Evolutionary conservation across 2,329 filamentous ascomycete genomes (phyloP).

Genomic region (Beauveria brongniartii): DNA sequence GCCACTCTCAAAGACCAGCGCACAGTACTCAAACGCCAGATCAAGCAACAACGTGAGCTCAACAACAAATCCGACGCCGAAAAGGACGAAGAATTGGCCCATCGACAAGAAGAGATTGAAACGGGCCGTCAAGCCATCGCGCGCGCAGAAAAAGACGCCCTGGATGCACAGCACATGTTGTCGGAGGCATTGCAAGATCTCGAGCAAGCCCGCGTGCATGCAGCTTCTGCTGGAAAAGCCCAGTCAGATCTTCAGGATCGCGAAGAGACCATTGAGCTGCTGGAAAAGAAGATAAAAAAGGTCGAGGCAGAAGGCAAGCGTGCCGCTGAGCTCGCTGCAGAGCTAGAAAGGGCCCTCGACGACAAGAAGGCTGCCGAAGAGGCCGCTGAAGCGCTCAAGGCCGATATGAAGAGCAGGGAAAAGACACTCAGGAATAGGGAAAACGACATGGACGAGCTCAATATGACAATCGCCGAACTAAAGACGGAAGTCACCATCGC

Average conservation of each 20-base stretch:
- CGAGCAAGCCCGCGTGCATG: constrained; percentile 27
- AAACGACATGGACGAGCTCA: constrained; percentile 41
- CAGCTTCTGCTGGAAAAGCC: constrained; percentile 16
- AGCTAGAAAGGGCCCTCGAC: constrained; percentile 23
- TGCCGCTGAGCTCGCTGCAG: constrained; percentile 18
- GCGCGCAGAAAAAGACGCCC: constrained; percentile 30
- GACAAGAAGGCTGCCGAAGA: constrained; percentile 13
- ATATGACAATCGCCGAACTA: constrained; percentile 46
- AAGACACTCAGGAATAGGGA: constrained; percentile 41
- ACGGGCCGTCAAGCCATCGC: constrained; percentile 28
- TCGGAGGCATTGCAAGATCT: constrained; percentile 40
- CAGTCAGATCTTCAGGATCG: constrained; percentile 33
- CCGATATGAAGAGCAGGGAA: constrained; percentile 26
- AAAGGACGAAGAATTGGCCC: constrained; percentile 55
- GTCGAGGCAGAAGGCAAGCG: constrained; percentile 24
- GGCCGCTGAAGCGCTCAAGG: constrained; percentile 14
- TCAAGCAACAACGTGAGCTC: constrained; percentile 89
- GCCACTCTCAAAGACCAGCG: constrained; percentile 79
- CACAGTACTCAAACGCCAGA: constrained; percentile 78
- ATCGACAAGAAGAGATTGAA: constrained; percentile 50
- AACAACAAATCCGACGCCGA: constrained; percentile 78
- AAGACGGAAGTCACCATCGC: constrained; percentile 55
- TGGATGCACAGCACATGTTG: constrained; percentile 39
- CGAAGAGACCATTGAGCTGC: constrained; percentile 32
- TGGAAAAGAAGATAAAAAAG: constrained; percentile 33